A percentile compares a stretch with the other conserved stretches of the same genome.
These are phyloP conservation scores for Garcia nutans DNA, from an alignment of 345 rosid genomes.

Conservation along the genomic window DNA sequence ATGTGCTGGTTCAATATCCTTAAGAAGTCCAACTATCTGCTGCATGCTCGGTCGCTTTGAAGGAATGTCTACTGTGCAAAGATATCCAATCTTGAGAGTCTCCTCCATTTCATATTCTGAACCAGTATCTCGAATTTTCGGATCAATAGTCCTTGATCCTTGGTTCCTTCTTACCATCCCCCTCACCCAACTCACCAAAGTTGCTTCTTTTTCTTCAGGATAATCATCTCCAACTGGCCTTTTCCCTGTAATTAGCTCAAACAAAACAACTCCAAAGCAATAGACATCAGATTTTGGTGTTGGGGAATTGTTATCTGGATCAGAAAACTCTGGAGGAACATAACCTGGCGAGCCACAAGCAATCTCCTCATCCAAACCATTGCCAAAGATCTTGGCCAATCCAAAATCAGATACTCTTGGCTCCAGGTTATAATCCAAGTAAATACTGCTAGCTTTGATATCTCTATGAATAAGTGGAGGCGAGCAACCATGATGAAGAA, in stretches of 20 bases:
- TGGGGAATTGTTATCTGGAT: constrained; percentile 50
- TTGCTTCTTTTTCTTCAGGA: constrained; percentile 53
- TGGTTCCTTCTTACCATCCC: constrained; percentile 64
- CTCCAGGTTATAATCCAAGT: constrained; percentile 76
- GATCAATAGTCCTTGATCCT: constrained; percentile 64
- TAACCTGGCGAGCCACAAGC: constrained; percentile 75
- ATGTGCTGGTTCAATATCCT: constrained; percentile 70
- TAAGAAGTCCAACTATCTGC: constrained; percentile 92
- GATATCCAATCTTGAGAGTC: constrained; percentile 86
- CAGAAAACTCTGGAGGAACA: constrained; percentile 74
- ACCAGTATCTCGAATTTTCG: constrained; percentile 64
- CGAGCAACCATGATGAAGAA: constrained; percentile 93
- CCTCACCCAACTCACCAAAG: constrained; percentile 75
- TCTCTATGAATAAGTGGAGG: constrained; percentile 85
- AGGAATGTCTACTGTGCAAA: constrained; percentile 87
- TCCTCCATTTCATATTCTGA: constrained; percentile 69
- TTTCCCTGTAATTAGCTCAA: constrained; percentile 81
- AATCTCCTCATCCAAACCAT: constrained; percentile 63
- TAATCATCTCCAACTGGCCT: constrained; percentile 69
- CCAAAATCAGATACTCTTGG: constrained; percentile 92
- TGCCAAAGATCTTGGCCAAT: constrained; percentile 78
- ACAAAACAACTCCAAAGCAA: constrained; percentile 83
- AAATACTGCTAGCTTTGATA: constrained; percentile 84
- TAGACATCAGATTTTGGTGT: constrained; percentile 85
- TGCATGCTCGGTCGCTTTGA: constrained; percentile 93